Evolutionary conservation across 257 asterid species (phyloP).

Genomic region (Fraxinus cuspidata): DNA sequence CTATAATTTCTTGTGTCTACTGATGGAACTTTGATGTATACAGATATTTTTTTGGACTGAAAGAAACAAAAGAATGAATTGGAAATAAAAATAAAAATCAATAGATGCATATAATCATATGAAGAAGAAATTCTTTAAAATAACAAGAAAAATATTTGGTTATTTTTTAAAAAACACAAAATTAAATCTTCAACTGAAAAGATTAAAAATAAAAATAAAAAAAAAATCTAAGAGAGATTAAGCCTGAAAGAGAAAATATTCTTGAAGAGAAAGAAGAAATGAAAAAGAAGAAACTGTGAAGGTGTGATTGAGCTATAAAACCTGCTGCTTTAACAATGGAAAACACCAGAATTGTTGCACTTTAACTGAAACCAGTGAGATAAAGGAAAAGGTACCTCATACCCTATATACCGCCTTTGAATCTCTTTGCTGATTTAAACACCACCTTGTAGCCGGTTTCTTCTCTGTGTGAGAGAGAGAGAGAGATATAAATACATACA

Average conservation of each 20-base stretch:
- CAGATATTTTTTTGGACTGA: neutral
- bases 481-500: neutral
- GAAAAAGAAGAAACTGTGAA: conserved; percentile 25
- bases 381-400: conserved; percentile 61
- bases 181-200: neutral
- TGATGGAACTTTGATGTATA: neutral
- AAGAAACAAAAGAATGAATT: neutral
- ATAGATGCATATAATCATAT: conserved; percentile 2
- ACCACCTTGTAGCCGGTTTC: conserved; percentile 36
- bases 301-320: conserved; percentile 47
- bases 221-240: neutral
- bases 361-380: conserved; percentile 71
- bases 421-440: conserved; percentile 61
- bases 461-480: conserved; percentile 21
- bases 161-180: neutral
- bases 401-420: conserved; percentile 40
- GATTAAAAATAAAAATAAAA: neutral
- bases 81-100: neutral
- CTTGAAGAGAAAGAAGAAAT: conserved; percentile 17
- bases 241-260: conserved; percentile 8
- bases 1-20: neutral
- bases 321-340: conserved; percentile 55
- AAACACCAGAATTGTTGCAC: conserved; percentile 52
- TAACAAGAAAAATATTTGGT: no score
- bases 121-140: conserved; percentile 13